These are phyloP conservation scores for Blastobotrys robertii DNA, from an alignment of 805 yeast species.

Conservation along the genomic window DNA sequence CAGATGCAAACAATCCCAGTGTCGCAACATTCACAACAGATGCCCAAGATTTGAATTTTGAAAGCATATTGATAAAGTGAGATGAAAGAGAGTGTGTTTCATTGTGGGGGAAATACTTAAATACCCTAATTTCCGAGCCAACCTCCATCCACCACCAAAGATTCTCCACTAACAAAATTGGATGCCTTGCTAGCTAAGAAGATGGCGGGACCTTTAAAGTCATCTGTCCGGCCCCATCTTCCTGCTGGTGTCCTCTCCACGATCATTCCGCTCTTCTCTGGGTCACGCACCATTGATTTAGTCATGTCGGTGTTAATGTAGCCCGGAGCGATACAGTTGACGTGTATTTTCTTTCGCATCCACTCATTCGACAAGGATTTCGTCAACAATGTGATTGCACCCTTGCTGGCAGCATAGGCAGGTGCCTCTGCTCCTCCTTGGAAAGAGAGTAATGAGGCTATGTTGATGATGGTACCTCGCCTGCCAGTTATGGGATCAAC, in stretches of 20 bases:
- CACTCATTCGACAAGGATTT: conserved; percentile 37
- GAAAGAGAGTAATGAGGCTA: conserved; percentile 34
- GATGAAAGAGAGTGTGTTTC: neutral
- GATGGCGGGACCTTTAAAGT: conserved; percentile 36
- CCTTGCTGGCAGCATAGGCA: conserved; percentile 36
- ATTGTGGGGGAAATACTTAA: neutral
- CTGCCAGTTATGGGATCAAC: conserved; percentile 12
- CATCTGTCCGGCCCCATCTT: conserved; percentile 41
- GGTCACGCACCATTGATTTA: conserved; percentile 21
- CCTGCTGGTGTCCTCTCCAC: conserved; percentile 35
- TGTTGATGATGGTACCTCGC: conserved; percentile 35
- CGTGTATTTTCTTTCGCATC: conserved; percentile 36
- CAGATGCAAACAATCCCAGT: neutral
- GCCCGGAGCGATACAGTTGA: conserved; percentile 44
- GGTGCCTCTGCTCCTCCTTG: conserved; percentile 32
- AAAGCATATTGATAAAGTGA: neutral
- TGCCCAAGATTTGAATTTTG: neutral
- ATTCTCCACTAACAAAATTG: conserved; percentile 43
- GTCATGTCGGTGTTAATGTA: conserved; percentile 41
- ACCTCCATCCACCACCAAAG: conserved; percentile 47
- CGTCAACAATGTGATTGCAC: conserved; percentile 31
- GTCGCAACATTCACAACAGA: neutral
- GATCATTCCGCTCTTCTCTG: conserved; percentile 23
- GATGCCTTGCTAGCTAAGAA: conserved; percentile 43
- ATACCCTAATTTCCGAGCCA: conserved; percentile 29